Conservation (phyloP, 768 basidiomycete genomes). For the Russula vinacea region DNA sequence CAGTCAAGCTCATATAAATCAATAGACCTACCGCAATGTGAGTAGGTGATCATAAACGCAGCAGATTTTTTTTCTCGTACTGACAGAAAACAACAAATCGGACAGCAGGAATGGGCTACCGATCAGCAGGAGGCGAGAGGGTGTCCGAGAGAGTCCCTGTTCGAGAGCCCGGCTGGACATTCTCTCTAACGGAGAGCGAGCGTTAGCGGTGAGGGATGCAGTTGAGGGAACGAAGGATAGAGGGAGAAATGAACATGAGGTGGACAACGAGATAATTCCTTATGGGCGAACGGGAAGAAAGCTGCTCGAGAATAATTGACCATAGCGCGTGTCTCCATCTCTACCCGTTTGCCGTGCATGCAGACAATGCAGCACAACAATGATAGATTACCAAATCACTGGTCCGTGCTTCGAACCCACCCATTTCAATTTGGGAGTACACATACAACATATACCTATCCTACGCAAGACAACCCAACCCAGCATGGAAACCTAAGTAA, state of each 20-base stretch:
- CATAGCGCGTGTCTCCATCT: background rate
- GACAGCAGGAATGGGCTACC: slow-evolving; percentile 53
- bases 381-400: background rate
- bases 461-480: background rate
- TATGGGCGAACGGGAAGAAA: background rate
- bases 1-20: slow-evolving; percentile 40
- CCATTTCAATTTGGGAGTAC: no score
- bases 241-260: slow-evolving; percentile 1
- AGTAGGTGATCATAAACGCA: background rate
- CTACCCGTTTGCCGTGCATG: background rate
- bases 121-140: slow-evolving; percentile 33
- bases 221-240: background rate
- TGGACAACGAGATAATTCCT: slow-evolving; percentile 5
- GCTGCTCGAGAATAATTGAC: background rate
- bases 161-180: slow-evolving; percentile 4
- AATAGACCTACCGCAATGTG: slow-evolving; percentile 34
- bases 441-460: slow-evolving; percentile 9
- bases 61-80: slow-evolving; percentile 39
- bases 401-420: background rate
- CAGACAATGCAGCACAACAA: background rate
- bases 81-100: slow-evolving; percentile 52
- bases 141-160: background rate
- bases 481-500: background rate
- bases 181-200: slow-evolving; percentile 1
- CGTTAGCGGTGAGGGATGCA: background rate